Conservation (phyloP, 2,329 filamentous ascomycete species). For the Trichoderma brevicompactum region DNA sequence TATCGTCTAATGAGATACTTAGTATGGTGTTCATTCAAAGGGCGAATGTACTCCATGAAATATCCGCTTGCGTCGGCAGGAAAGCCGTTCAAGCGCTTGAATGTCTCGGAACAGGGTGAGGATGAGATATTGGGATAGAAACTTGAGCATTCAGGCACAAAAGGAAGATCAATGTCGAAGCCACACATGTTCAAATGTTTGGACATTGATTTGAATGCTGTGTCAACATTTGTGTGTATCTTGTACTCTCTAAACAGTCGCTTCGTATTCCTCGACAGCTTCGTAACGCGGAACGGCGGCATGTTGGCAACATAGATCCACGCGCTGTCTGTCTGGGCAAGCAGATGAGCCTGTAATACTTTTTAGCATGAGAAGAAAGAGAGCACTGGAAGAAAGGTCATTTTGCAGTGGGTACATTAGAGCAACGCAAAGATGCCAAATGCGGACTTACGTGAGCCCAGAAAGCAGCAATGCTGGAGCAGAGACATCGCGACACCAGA, state of each 20-base stretch:
- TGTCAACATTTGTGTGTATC: slow-evolving; percentile 20
- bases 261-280: slow-evolving; percentile 20
- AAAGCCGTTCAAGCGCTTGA: slow-evolving; percentile 21
- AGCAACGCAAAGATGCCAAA: not conserved
- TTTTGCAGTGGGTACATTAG: too few relatives aligned
- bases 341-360: slow-evolving; percentile 20
- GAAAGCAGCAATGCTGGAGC: slow-evolving; percentile 26
- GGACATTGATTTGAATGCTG: slow-evolving; percentile 22
- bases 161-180: slow-evolving; percentile 28
- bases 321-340: slow-evolving; percentile 26
- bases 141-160: slow-evolving; percentile 21
- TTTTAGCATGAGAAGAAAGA: not conserved
- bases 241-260: slow-evolving; percentile 26
- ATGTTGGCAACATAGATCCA: slow-evolving; percentile 28
- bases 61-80: slow-evolving; percentile 27
- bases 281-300: slow-evolving; percentile 27
- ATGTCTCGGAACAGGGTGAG: slow-evolving; percentile 23
- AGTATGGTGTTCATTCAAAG: slow-evolving; percentile 29
- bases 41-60: slow-evolving; percentile 31
- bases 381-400: not conserved
- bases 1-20: slow-evolving; percentile 30
- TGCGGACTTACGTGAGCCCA: slow-evolving; percentile 27
- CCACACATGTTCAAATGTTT: slow-evolving; percentile 5
- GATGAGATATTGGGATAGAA: slow-evolving; percentile 27
- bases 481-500: slow-evolving; percentile 21